phyloP scores from a whole-genome alignment of 805 yeast genomes.

The Priceomyces melissophilus region DNA sequence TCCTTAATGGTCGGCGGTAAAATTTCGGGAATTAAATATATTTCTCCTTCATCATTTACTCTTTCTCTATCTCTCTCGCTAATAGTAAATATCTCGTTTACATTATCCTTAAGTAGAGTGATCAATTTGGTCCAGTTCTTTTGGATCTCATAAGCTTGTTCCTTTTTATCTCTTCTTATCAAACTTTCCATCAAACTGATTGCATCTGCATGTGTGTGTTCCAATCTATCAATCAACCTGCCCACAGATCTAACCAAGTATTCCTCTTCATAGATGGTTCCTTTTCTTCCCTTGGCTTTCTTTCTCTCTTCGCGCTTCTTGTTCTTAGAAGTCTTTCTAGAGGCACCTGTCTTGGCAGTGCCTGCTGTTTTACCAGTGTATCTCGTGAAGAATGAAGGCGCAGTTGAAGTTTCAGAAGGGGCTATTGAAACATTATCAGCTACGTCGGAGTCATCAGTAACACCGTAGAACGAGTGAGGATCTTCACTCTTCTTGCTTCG shows the following conservation, averaged over 20 bases:
- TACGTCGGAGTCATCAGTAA: slow-evolving; percentile 56
- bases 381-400: slow-evolving; percentile 89
- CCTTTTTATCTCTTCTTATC: slow-evolving; percentile 64
- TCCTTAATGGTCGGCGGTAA: slow-evolving; percentile 65
- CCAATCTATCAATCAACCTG: slow-evolving; percentile 78
- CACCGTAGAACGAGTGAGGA: slow-evolving; percentile 83
- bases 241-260: slow-evolving; percentile 86
- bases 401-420: slow-evolving; percentile 88
- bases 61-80: slow-evolving; percentile 87
- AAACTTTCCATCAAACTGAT: slow-evolving; percentile 69
- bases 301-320: slow-evolving; percentile 93
- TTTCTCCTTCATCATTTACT: slow-evolving; percentile 81
- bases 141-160: slow-evolving; percentile 82
- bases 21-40: slow-evolving; percentile 72
- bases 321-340: slow-evolving; percentile 88
- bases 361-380: slow-evolving; percentile 96
- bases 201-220: slow-evolving; percentile 73
- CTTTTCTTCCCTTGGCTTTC: slow-evolving; percentile 95
- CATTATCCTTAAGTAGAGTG: slow-evolving; percentile 52
- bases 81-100: slow-evolving; percentile 74
- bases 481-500: slow-evolving; percentile 80
- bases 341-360: slow-evolving; percentile 94
- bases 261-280: slow-evolving; percentile 96
- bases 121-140: slow-evolving; percentile 58
- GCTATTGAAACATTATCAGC: slow-evolving; percentile 95